A percentile compares a stretch with the other conserved stretches of the same genome.
Conservation (phyloP, 345 rosid genomes). For the Physaria fendleri region DNA sequence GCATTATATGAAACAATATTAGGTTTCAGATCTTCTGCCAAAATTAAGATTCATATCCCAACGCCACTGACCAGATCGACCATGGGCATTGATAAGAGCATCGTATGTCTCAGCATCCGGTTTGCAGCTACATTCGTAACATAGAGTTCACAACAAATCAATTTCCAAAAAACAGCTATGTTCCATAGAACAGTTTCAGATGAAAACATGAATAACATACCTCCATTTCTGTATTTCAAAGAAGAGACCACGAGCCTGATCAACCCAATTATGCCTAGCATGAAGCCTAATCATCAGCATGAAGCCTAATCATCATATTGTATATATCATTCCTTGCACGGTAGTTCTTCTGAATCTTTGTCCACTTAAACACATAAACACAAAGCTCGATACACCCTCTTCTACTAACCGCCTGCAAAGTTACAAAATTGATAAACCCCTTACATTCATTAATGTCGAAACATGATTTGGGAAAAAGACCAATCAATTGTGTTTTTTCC, state of each 20-base stretch:
- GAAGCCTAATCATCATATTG: conserved; percentile 85
- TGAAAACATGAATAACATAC: conserved; percentile 28
- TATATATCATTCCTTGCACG: conserved; percentile 76
- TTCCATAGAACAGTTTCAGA: neutral
- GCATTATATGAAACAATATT: conserved; percentile 74
- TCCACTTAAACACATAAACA: conserved; percentile 58
- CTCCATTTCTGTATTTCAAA: conserved; percentile 97
- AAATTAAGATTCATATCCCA: conserved; percentile 93
- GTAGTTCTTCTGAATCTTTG: conserved; percentile 78
- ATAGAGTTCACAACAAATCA: neutral
- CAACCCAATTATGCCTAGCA: conserved; percentile 65
- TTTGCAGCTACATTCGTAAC: conserved; percentile 53
- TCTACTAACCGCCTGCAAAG: conserved; percentile 60
- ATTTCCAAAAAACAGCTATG: neutral
- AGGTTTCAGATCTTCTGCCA: conserved; percentile 83
- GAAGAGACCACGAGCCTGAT: conserved; percentile 89
- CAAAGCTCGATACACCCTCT: conserved; percentile 70
- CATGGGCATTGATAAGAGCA: conserved; percentile 89
- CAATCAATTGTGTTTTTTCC: neutral
- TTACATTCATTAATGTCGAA: neutral
- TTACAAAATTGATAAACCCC: neutral
- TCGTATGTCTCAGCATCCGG: conserved; percentile 84
- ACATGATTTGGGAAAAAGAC: neutral
- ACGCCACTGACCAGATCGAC: conserved; percentile 87
- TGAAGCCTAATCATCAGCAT: conserved; percentile 85